Evolutionary conservation across 108 stramenopile genomes (phyloP).

Genomic region (Epithemia pelagica): DNA sequence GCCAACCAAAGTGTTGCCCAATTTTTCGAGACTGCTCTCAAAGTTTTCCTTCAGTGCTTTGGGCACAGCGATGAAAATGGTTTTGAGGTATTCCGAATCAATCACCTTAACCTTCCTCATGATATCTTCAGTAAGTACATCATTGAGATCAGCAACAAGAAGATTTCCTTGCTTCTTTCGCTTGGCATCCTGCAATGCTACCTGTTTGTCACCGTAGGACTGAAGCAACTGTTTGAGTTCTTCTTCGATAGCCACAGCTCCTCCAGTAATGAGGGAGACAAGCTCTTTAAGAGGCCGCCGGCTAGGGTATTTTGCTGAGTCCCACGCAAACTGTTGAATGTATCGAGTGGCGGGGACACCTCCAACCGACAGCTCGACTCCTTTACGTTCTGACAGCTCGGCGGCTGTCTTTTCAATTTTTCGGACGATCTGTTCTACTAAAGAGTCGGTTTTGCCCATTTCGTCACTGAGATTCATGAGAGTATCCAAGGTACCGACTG

Average conservation of each 20-base stretch:
- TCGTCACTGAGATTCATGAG: slow-evolving; percentile 88
- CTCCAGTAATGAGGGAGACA: slow-evolving; percentile 68
- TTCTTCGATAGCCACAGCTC: slow-evolving; percentile 79
- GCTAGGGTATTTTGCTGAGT: slow-evolving; percentile 89
- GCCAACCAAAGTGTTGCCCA: slow-evolving; percentile 77
- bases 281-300: slow-evolving; percentile 83
- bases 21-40: slow-evolving; percentile 42
- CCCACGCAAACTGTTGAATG: slow-evolving; percentile 92
- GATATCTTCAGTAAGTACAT: slow-evolving; percentile 69
- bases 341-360: slow-evolving; percentile 75
- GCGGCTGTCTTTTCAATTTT: slow-evolving; percentile 81
- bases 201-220: slow-evolving; percentile 79
- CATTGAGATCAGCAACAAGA: slow-evolving; percentile 75
- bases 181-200: slow-evolving; percentile 62
- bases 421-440: slow-evolving; percentile 81
- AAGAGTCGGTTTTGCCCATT: slow-evolving; percentile 70
- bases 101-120: slow-evolving; percentile 60
- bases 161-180: slow-evolving; percentile 79
- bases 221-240: slow-evolving; percentile 82
- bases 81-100: slow-evolving; percentile 87
- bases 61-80: slow-evolving; percentile 79
- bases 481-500: slow-evolving; percentile 86
- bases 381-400: slow-evolving; percentile 61
- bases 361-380: slow-evolving; percentile 69
- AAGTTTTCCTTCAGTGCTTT: slow-evolving; percentile 64